Base-by-base conservation (phyloP, 768 basidiomycete species). In the Pseudohyphozyma bogoriensis region DNA sequence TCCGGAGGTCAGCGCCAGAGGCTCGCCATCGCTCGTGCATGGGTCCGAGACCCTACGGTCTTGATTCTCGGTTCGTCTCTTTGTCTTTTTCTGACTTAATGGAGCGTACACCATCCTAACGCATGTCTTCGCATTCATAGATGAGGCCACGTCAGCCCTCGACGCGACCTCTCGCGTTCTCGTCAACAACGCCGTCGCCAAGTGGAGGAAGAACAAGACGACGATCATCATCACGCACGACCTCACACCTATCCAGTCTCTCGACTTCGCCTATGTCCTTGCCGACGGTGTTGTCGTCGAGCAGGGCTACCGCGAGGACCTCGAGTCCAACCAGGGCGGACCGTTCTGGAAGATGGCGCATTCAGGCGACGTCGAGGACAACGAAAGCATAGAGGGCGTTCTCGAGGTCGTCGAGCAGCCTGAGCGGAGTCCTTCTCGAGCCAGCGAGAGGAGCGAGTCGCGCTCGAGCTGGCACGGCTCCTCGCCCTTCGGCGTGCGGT, bases 141-240 rank as follows among this genome's bases (percentile, higher is more conserved):
- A 79, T 62, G 79, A 79, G 60, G 77, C 77, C 4, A 80, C 79
- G 11, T 79, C 78, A 1, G 78, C 79, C 0, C 72, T 97, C 59
- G 93, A 96, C 73, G 82, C 85, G 16, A 85, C 85, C 3, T 89
- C 91, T 2, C 85, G 92, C 24, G 77, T 88, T 28, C 81, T 90
- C 47, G 88, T 96, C 24, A 88, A 89, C 62, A 78, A 78, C 51
- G 76, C 77, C 12, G 72, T 83, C 73, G 80, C 80, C 69, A 74
- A 74, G 4, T 89, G 86, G 85, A 79, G 88, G 10, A 70, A 72
- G 20, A 85, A 86, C 76, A 83, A 82, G 68, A 96, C 89, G 7
- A 95, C 89, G 9, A 84, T 92, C 71, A 85, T 92, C 63, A 95
- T 96, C 72, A 96, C 93, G 0, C 93, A 97, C 73, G 95, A 97